These are phyloP conservation scores for Candida taoyuanica DNA, from an alignment of 805 yeast genomes.

Conservation along the genomic window DNA sequence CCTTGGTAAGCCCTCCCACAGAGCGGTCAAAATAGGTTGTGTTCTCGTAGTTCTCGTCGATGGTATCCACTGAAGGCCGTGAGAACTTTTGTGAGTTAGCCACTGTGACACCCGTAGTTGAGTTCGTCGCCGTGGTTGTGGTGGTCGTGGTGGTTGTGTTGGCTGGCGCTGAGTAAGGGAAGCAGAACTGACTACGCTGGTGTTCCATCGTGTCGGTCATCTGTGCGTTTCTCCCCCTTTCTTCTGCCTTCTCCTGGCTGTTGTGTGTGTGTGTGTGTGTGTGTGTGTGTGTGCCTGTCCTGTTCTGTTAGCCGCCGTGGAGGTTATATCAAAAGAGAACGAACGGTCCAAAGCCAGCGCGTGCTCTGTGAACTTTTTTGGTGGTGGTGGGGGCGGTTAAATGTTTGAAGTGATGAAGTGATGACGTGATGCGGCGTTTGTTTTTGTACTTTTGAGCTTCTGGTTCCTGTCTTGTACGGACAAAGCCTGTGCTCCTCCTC, in stretches of 20 bases:
- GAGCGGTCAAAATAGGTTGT: constrained; percentile 3
- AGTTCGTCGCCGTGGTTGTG: not conserved
- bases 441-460: too few relatives aligned
- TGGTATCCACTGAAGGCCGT: constrained; percentile 8
- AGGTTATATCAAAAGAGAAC: not conserved
- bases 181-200: constrained; percentile 4
- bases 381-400: too few relatives aligned
- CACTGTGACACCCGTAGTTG: not conserved
- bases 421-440: too few relatives aligned
- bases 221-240: too few relatives aligned
- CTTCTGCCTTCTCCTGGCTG: too few relatives aligned
- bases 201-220: not conserved
- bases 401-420: not conserved
- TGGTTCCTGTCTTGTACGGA: too few relatives aligned
- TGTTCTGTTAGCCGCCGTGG: constrained; percentile 1
- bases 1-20: constrained; percentile 2
- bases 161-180: not conserved
- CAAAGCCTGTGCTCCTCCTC: too few relatives aligned
- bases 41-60: constrained; percentile 9
- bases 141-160: not conserved
- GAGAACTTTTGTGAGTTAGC: constrained; percentile 1
- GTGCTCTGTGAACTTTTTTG: too few relatives aligned
- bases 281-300: too few relatives aligned
- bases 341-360: too few relatives aligned
- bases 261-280: too few relatives aligned